phyloP scores from a whole-genome alignment of 2,329 filamentous ascomycete genomes.

The Epichloe amarillans region DNA sequence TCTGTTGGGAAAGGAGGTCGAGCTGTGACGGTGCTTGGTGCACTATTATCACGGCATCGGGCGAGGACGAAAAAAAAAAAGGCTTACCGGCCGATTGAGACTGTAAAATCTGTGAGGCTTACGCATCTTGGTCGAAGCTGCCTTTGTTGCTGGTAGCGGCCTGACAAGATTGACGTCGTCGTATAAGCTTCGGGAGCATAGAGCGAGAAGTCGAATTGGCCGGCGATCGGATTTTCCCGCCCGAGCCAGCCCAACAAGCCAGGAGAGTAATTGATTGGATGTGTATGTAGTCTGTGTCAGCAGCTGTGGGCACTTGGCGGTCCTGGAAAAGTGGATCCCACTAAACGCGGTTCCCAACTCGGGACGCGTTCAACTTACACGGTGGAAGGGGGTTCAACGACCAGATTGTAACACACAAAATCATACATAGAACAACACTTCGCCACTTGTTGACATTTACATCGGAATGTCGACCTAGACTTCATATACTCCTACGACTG shows the following conservation, averaged over 20 bases:
- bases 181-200: conserved; percentile 2
- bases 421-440: too few relatives aligned
- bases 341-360: conserved; percentile 14
- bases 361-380: conserved; percentile 5
- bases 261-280: conserved; percentile 1
- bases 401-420: background rate
- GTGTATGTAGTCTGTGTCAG: background rate
- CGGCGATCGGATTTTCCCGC: conserved; percentile 15
- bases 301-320: conserved; percentile 10
- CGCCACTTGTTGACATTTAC: too few relatives aligned
- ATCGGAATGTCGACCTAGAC: background rate
- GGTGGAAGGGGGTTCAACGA: background rate
- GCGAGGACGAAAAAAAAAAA: background rate
- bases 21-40: background rate
- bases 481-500: background rate
- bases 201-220: background rate
- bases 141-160: conserved; percentile 7
- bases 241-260: conserved; percentile 1
- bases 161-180: conserved; percentile 3
- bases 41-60: background rate
- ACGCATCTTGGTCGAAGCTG: conserved; percentile 32
- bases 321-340: conserved; percentile 9
- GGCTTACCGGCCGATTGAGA: conserved; percentile 52
- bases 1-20: background rate
- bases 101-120: conserved; percentile 50